Base-by-base conservation (phyloP, 257 asterid genomes). In the Primulina tabacum region DNA sequence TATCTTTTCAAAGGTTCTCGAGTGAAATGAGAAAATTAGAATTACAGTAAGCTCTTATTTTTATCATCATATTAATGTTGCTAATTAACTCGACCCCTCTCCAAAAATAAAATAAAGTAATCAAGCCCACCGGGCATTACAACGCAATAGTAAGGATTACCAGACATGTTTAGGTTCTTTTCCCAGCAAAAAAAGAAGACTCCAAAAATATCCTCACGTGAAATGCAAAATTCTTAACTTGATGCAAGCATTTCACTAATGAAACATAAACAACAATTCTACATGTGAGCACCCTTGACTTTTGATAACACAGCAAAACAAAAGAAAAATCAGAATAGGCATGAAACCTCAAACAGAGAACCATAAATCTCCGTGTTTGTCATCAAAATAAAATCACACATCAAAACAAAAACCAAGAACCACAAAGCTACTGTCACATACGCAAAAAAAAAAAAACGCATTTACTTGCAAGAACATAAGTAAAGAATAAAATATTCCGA, bases 181-280 rank as follows among this genome's bases (percentile, higher is more conserved):
- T 58, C 64, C 73, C 69, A 71, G 72, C 68, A 43, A 67, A 69
- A 43, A 60, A 34, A 40, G 32, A 47, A 47, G 55, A 16, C 17
- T 40, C 60, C 37, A 74, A 68, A 67, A 69, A 47, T 6, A 7
- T n/a, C 66, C 32, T 65, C 17, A 28, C 70, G 67, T 64, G 28
- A 20, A 61, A 58, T 40, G 20, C 67, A 34, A n/a, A 68, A 28
- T 64, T 65, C 58, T 59, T 73, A 83, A 76, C 55, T 78, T 80
- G 83, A 82, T 82, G 86, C 86, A 82, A 68, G 53, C 75, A 70
- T 70, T 75, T 12, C 21, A 71, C 58, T 43, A 18, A 68, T 71
- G 55, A 71, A 21, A 50, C 24, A 52, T 29, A 35, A 60, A 12
- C 47, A n/a, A 10, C 21, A 3, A 32, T 40, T 18, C 64, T 1